These are phyloP conservation scores for Diaporthe sp. DNA, from an alignment of 2,329 filamentous ascomycete genomes.

Conservation along the genomic window DNA sequence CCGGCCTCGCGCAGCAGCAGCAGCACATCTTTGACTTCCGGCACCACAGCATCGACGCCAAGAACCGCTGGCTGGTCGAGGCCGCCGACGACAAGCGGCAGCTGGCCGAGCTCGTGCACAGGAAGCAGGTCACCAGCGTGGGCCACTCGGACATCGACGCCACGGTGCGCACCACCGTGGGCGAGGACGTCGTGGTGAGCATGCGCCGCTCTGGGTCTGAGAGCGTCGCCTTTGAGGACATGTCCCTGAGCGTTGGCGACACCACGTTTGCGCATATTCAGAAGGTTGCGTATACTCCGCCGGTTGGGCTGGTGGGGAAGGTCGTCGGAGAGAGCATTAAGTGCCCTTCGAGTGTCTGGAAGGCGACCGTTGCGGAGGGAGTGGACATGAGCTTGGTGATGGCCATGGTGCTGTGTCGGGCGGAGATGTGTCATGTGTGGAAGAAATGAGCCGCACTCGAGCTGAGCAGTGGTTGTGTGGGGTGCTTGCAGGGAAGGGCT, in stretches of 20 bases:
- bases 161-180: conserved; percentile 39
- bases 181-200: conserved; percentile 40
- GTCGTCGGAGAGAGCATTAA: neutral
- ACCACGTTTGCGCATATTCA: neutral
- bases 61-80: conserved; percentile 43
- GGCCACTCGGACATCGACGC: conserved; percentile 40
- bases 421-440: conserved; percentile 17
- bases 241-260: neutral
- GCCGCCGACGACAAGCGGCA: conserved; percentile 31
- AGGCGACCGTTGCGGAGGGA: neutral
- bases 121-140: conserved; percentile 30
- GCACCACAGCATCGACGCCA: conserved; percentile 41
- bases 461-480: neutral
- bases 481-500: neutral
- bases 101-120: conserved; percentile 41
- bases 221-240: neutral
- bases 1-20: conserved; percentile 15
- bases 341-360: conserved; percentile 4
- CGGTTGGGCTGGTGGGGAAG: neutral
- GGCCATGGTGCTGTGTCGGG: conserved; percentile 1
- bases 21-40: conserved; percentile 43
- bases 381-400: conserved; percentile 13
- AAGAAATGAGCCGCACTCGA: neutral
- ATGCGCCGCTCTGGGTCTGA: neutral
- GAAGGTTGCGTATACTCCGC: neutral